Percentiles rank a stretch among this genome's conserved stretches.
Conservation (phyloP, 1,284 basidiomycete species). For the Papiliotrema fonsecae region DNA sequence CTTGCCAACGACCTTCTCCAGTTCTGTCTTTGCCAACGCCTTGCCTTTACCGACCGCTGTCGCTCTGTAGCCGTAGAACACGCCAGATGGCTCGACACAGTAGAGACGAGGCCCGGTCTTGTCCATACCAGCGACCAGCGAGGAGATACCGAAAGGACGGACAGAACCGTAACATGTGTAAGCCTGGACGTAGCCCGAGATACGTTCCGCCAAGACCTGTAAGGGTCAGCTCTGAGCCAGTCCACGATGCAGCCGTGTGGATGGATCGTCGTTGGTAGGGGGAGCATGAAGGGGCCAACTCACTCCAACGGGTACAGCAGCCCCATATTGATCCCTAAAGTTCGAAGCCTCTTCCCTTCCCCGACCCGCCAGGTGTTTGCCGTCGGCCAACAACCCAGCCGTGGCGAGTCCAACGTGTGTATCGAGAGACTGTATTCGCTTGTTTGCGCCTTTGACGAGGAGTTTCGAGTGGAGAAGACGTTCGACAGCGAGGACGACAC, state of each 20-base stretch:
- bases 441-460: slow-evolving; percentile 86
- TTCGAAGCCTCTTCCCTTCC: slow-evolving; percentile 79
- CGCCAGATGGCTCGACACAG: slow-evolving; percentile 92
- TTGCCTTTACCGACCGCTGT: slow-evolving; percentile 94
- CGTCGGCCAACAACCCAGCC: slow-evolving; percentile 90
- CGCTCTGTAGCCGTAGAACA: slow-evolving; percentile 88
- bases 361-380: slow-evolving; percentile 78
- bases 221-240: background rate
- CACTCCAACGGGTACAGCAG: slow-evolving; percentile 77
- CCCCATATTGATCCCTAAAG: slow-evolving; percentile 70
- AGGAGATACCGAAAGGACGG: slow-evolving; percentile 91
- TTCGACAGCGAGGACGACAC: slow-evolving; percentile 91
- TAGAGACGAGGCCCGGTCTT: slow-evolving; percentile 82
- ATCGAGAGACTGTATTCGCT: slow-evolving; percentile 89
- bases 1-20: slow-evolving; percentile 72
- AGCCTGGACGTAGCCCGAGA: slow-evolving; percentile 85
- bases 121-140: slow-evolving; percentile 86
- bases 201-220: slow-evolving; percentile 74
- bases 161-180: slow-evolving; percentile 99
- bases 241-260: background rate
- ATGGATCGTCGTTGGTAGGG: background rate
- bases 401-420: slow-evolving; percentile 89
- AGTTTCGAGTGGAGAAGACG: slow-evolving; percentile 97
- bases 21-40: slow-evolving; percentile 94
- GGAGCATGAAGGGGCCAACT: slow-evolving; percentile 12